Base-by-base conservation (phyloP, 345 rosid species). In the Sapria himalayana region DNA sequence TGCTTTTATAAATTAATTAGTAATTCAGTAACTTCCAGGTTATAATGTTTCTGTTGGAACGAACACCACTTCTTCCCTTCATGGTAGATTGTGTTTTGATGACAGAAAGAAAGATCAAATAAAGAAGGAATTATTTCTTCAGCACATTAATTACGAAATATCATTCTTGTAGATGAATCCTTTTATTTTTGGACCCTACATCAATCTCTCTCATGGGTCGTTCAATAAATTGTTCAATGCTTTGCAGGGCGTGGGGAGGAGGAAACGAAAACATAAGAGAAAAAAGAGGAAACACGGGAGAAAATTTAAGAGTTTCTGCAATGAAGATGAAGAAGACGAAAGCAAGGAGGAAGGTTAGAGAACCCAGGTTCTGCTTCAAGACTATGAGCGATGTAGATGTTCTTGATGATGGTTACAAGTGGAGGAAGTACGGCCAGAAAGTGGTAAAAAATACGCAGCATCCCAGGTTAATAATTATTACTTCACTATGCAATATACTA, bases 381-480 rank as follows among this genome's bases (percentile, higher is more conserved):
- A 89, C 98, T 39, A 62, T 82, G 62, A 89, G 95, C 51, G 95
- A 89, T 3, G 67, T 89, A 19, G 98, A 89, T 70, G 93, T 89
- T 22, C 58, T 89, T 40, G 95, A 89, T 52, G 98, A 89, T 61
- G 98, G 98, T 17, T 89, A 89, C 56, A 69, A 85, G 55, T 89
- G 98, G 98, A 67, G 98, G 40, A 89, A 89, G 63, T 89, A 89
- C 57, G 98, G 98, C 45, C 98, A 89, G 78, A 89, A 89, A 61
- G 98, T 89, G 44, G 98, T 79, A 15, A 89, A 89, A 70, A 82
- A 89, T 73, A 89, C 98, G 9, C 85, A 68, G 58, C 95, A 89
- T 63, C 98, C 98, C 63, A 89, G 98, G 98, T 86, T 39, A 16
- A 2, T 42, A 15, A 5, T 13, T 49, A n/a, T n/a, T n/a, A n/a